phyloP scores from a whole-genome alignment of 2,329 filamentous ascomycete genomes.

The Dothiorella sarmentorum region DNA sequence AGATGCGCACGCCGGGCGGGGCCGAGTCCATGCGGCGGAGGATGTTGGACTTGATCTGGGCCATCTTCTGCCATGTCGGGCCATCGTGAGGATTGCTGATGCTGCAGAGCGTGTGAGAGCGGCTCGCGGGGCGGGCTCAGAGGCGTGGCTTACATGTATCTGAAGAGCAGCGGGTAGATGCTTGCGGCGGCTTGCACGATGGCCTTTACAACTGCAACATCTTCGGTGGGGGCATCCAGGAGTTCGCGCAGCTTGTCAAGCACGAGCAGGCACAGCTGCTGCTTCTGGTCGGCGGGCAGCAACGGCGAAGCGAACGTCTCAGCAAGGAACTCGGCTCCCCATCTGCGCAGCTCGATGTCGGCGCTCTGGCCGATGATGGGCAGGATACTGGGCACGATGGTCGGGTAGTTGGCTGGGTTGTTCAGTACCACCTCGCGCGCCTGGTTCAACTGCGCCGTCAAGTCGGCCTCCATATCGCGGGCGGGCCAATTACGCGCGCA shows the following conservation, averaged over 20 bases:
- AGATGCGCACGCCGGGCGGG: slow-evolving; percentile 73
- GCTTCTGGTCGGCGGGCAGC: slow-evolving; percentile 73
- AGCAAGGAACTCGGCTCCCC: slow-evolving; percentile 93
- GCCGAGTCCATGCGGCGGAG: slow-evolving; percentile 83
- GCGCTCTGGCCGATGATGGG: slow-evolving; percentile 74
- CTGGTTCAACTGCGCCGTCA: slow-evolving; percentile 76
- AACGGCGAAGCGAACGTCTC: slow-evolving; percentile 95
- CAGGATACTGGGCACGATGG: slow-evolving; percentile 88
- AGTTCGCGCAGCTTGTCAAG: slow-evolving; percentile 65
- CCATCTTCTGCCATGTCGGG: slow-evolving; percentile 82
- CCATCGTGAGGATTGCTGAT: slow-evolving; percentile 81
- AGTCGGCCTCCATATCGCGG: slow-evolving; percentile 17
- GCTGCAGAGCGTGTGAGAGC: slow-evolving; percentile 50
- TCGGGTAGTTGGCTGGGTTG: slow-evolving; percentile 84
- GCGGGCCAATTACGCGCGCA: neutral
- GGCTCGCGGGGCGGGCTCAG: slow-evolving; percentile 18
- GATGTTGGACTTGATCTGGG: slow-evolving; percentile 83
- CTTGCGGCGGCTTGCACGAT: slow-evolving; percentile 85
- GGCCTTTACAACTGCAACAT: slow-evolving; percentile 76
- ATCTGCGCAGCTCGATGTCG: slow-evolving; percentile 76
- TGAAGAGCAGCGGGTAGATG: slow-evolving; percentile 87
- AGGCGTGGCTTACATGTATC: slow-evolving; percentile 77
- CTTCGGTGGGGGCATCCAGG: slow-evolving; percentile 55
- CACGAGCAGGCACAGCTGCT: slow-evolving; percentile 70
- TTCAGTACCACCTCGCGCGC: slow-evolving; percentile 85